phyloP scores from a whole-genome alignment of 2,329 filamentous ascomycete species.

The Cytospora piceicola region DNA sequence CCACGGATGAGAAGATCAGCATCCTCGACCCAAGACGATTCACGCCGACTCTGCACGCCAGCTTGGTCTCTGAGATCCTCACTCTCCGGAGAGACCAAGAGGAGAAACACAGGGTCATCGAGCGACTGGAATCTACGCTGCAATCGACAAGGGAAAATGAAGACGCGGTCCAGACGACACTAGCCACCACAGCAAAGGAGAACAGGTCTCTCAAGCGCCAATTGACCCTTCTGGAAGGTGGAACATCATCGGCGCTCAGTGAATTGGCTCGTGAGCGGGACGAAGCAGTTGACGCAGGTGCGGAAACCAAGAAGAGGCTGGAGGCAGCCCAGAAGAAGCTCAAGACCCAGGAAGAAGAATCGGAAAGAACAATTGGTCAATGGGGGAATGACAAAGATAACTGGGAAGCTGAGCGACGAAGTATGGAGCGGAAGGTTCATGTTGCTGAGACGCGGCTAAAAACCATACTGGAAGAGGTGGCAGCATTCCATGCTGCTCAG shows the following conservation, averaged over 20 bases:
- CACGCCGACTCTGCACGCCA: slow-evolving; percentile 93
- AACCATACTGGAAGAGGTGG: slow-evolving; percentile 82
- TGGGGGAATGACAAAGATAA: slow-evolving; percentile 83
- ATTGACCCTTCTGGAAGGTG: slow-evolving; percentile 82
- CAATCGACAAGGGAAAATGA: slow-evolving; percentile 74
- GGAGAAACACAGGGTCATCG: slow-evolving; percentile 84
- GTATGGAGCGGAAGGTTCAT: slow-evolving; percentile 82
- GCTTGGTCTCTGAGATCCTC: slow-evolving; percentile 91
- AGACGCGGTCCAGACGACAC: slow-evolving; percentile 66
- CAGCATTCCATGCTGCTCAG: slow-evolving; percentile 63
- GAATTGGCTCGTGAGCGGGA: slow-evolving; percentile 87
- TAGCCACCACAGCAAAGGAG: slow-evolving; percentile 72
- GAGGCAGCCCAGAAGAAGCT: slow-evolving; percentile 78
- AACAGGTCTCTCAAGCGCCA: slow-evolving; percentile 81
- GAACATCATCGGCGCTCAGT: slow-evolving; percentile 81
- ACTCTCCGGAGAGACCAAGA: slow-evolving; percentile 86
- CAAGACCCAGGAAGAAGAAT: slow-evolving; percentile 80
- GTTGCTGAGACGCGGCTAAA: slow-evolving; percentile 88
- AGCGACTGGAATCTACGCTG: slow-evolving; percentile 77
- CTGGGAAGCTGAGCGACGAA: slow-evolving; percentile 84
- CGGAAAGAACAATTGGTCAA: slow-evolving; percentile 73
- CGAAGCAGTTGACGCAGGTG: slow-evolving; percentile 71
- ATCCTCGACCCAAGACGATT: slow-evolving; percentile 89
- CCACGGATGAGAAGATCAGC: slow-evolving; percentile 69
- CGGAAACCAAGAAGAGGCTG: slow-evolving; percentile 76